Percentiles rank a stretch among this genome's conserved stretches.
Evolutionary conservation across 1,284 basidiomycete genomes (phyloP).

Genomic region (Naganishia sp.): DNA sequence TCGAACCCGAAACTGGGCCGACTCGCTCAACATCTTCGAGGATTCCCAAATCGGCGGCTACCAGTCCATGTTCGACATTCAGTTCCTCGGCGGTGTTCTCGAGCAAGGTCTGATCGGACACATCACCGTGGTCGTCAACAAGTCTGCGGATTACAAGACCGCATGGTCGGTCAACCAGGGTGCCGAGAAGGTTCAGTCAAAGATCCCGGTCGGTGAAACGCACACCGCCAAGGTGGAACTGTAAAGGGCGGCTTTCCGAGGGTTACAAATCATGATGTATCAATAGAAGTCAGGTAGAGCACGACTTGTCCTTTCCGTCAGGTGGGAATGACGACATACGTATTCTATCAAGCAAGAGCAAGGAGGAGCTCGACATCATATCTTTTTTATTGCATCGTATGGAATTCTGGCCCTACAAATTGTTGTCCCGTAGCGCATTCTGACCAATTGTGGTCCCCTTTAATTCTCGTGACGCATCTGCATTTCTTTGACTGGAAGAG

Average conservation of each 20-base stretch:
- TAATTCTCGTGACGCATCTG: too few species aligned
- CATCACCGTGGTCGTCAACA: conserved; percentile 48
- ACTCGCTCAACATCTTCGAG: conserved; percentile 55
- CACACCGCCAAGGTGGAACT: conserved; percentile 18
- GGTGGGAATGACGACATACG: too few species aligned
- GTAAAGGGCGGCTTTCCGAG: conserved; percentile 2
- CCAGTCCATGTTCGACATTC: conserved; percentile 54
- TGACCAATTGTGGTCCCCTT: too few species aligned
- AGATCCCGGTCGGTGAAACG: not conserved
- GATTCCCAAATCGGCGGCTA: conserved; percentile 51
- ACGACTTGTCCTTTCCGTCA: not conserved
- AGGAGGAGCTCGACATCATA: not conserved
- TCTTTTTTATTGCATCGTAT: not conserved
- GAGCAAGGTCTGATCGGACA: conserved; percentile 55
- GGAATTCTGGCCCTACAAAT: too few species aligned
- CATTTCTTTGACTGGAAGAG: too few species aligned
- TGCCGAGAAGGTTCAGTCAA: conserved; percentile 28
- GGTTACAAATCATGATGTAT: conserved; percentile 16
- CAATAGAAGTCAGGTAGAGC: conserved; percentile 1
- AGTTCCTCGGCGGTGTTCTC: conserved; percentile 53
- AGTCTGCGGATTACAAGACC: conserved; percentile 25
- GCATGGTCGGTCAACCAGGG: conserved; percentile 30
- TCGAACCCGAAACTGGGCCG: conserved; percentile 55
- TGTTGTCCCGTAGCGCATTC: too few species aligned
- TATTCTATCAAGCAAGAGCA: too few species aligned